A percentile compares a stretch with the other conserved stretches of the same genome.
These are phyloP conservation scores for Blastocystis sp. DNA, from an alignment of 352 stramenopile genomes.

Conservation along the genomic window DNA sequence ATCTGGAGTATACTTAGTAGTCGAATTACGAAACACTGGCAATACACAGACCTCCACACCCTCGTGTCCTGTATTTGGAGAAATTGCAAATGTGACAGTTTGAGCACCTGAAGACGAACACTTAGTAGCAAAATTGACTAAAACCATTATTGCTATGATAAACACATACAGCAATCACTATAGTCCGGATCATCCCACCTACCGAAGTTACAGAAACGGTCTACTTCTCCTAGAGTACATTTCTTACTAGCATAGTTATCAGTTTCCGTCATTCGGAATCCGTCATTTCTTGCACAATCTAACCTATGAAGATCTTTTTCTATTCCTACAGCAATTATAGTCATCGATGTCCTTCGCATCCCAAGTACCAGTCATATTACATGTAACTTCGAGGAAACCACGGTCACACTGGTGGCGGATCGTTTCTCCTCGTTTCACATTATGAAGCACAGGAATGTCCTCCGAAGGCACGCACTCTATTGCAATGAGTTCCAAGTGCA, in stretches of 20 bases:
- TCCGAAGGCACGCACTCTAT: conserved; percentile 5
- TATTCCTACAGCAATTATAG: not conserved
- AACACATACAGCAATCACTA: conserved; percentile 1
- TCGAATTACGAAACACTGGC: not conserved
- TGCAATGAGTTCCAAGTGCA: not conserved
- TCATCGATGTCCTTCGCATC: not conserved
- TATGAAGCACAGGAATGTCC: not conserved
- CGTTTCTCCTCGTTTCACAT: conserved; percentile 26
- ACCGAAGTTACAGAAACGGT: conserved; percentile 34
- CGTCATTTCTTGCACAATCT: not conserved
- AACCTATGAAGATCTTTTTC: not conserved
- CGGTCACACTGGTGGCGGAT: not conserved
- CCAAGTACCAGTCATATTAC: conserved; percentile 48
- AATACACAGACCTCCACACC: conserved; percentile 9
- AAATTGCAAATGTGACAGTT: not conserved
- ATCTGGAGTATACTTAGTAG: not conserved
- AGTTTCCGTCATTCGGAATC: not conserved
- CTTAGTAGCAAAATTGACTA: conserved; percentile 5
- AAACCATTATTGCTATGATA: not conserved
- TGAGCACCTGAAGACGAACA: not conserved
- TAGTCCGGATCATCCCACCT: conserved; percentile 20
- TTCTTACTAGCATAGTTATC: conserved; percentile 29
- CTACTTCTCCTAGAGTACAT: conserved; percentile 28
- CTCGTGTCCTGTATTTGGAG: not conserved
- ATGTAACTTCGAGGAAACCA: conserved; percentile 29